Base-by-base conservation (phyloP, 805 yeast species). In the Yarrowia keelungensis region DNA sequence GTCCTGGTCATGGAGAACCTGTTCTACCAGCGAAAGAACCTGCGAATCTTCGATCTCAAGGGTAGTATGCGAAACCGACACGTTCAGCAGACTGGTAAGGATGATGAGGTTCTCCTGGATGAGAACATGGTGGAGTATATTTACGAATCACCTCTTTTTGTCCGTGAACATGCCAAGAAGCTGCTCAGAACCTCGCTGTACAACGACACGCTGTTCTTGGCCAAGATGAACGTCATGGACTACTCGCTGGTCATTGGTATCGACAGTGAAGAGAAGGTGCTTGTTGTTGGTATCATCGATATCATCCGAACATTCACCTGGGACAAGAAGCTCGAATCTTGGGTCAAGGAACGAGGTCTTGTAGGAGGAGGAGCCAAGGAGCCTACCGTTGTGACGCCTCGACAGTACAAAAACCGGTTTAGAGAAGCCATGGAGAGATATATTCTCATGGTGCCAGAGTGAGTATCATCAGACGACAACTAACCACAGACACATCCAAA, bases 171-270 rank as follows among this genome's bases (percentile, higher is more conserved):
- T 73, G 94, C 92, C 75, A 95, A 95, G 76, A 88, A 90, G 73
- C 79, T 92, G 46, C 78, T 95, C 61, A 81, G 97, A 58, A 94
- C 97, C 0, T 93, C 97, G 0, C 79, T 95, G 38, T 95, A 97
- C 89, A 95, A 96, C 75, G 99, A 95, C 74, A 95, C 98, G 0
- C 81, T 95, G 15, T 96, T 95, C 76, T 80, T 95, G 67, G 92
- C 97, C 3, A 95, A 96, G 74, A 91, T 95, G 97, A 97, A 95
- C 75, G 98, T 95, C 7, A 95, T 95, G 99, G 99, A 95, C 77
- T 95, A 95, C 75, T 94, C 98, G 0, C 81, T 95, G 71, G 97
- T 95, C 10, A 89, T 95, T 70, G 99, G 98, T 0, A 91, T 95
- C 49, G 97, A 95, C 75, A 80, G 83, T 11, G 80, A 78, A 15